Evolutionary conservation across 768 basidiomycete species (phyloP).

Genomic region (Naganishia onofrii): DNA sequence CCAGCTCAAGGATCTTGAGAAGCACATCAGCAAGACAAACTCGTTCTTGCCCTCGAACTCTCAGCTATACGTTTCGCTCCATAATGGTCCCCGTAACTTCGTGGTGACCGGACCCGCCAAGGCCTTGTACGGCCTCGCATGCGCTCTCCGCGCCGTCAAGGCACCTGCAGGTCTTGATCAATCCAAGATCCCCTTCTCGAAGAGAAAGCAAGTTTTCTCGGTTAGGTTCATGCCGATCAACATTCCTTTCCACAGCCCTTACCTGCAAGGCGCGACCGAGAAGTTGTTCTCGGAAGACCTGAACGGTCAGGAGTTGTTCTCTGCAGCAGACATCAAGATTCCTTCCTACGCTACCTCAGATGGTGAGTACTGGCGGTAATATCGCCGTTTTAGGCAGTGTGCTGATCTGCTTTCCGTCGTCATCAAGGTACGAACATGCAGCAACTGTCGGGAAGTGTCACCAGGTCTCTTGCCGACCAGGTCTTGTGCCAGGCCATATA

Average conservation of each 20-base stretch:
- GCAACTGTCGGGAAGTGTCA: conserved; percentile 65
- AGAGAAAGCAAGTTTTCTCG: conserved; percentile 89
- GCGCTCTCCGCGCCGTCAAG: conserved; percentile 80
- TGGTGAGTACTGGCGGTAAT: conserved; percentile 59
- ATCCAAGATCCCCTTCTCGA: conserved; percentile 85
- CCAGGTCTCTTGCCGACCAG: conserved; percentile 84
- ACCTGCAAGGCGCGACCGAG: conserved; percentile 71
- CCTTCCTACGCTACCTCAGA: conserved; percentile 89
- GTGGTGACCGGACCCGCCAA: conserved; percentile 90
- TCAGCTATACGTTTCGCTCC: conserved; percentile 77
- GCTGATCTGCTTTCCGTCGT: conserved; percentile 37
- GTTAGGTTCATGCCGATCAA: conserved; percentile 91
- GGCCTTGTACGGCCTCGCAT: conserved; percentile 90
- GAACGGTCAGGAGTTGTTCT: conserved; percentile 74
- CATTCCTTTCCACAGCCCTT: conserved; percentile 91
- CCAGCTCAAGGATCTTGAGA: conserved; percentile 65
- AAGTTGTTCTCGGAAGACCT: conserved; percentile 75
- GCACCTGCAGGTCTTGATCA: conserved; percentile 86
- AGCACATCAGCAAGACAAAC: conserved; percentile 83
- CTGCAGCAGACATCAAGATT: conserved; percentile 63
- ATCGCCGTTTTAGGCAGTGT: conserved; percentile 18
- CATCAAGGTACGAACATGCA: conserved; percentile 79
- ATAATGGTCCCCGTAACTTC: conserved; percentile 86
- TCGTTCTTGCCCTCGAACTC: conserved; percentile 74
- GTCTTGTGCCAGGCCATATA: conserved; percentile 89